These are phyloP conservation scores for Phytophthora multivora DNA, from an alignment of 352 stramenopile genomes.

Conservation along the genomic window DNA sequence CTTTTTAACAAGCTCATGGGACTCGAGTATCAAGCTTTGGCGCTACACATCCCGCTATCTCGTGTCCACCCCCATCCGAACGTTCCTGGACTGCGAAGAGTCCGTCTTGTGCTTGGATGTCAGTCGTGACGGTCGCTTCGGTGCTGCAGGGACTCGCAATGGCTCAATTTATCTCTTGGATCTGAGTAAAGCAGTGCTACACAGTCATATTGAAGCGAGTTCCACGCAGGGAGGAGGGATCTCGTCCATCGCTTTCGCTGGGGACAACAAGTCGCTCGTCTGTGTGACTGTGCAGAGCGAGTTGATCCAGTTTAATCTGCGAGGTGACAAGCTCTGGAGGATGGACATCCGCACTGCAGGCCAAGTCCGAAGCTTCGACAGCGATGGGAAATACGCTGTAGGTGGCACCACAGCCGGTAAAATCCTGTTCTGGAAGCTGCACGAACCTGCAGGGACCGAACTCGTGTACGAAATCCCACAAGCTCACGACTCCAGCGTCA, in stretches of 20 bases:
- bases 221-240: constrained; percentile 44
- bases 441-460: constrained; percentile 42
- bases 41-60: constrained; percentile 64
- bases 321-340: constrained; percentile 50
- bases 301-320: constrained; percentile 59
- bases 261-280: constrained; percentile 57
- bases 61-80: constrained; percentile 50
- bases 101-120: constrained; percentile 71
- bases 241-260: constrained; percentile 56
- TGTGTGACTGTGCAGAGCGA: constrained; percentile 79
- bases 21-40: constrained; percentile 81
- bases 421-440: constrained; percentile 75
- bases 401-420: constrained; percentile 65
- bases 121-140: constrained; percentile 55
- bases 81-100: constrained; percentile 68
- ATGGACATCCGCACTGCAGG: constrained; percentile 57
- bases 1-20: constrained; percentile 79
- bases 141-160: constrained; percentile 60
- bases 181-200: constrained; percentile 29
- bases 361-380: constrained; percentile 73
- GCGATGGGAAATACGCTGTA: constrained; percentile 71
- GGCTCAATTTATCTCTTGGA: constrained; percentile 63
- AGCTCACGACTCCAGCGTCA: constrained; percentile 69
- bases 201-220: constrained; percentile 43
- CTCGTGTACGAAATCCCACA: constrained; percentile 66